Evolutionary conservation across 345 rosid species (phyloP).

Genomic region (Trapa bicornis): DNA sequence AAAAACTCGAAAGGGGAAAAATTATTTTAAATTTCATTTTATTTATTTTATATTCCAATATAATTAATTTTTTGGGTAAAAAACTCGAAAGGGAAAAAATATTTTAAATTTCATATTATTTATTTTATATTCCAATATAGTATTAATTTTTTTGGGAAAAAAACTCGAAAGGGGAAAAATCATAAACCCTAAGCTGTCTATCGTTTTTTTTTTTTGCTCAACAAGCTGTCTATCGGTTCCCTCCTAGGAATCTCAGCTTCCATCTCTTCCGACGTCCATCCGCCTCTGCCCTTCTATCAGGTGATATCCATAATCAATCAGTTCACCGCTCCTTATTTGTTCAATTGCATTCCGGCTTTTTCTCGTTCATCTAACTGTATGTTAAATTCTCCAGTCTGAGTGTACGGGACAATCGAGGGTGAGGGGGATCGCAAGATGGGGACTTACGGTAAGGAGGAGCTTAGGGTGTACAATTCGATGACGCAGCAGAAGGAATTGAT

Average conservation of each 20-base stretch:
- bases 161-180: not conserved
- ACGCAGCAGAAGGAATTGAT: slow-evolving; percentile 50
- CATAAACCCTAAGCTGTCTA: not conserved
- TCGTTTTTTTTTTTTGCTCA: not conserved
- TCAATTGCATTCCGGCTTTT: not conserved
- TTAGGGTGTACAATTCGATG: slow-evolving; percentile 60
- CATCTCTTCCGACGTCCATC: not conserved
- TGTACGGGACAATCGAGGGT: not conserved
- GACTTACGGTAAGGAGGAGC: slow-evolving; percentile 7
- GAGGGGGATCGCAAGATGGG: not conserved
- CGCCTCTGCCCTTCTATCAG: not conserved
- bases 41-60: no score
- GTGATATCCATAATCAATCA: not conserved
- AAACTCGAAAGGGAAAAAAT: no score
- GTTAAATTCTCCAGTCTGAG: not conserved
- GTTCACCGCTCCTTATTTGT: not conserved
- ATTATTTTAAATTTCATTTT: no score
- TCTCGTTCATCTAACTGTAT: not conserved
- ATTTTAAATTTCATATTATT: not conserved
- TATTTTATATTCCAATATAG: no score
- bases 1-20: no score
- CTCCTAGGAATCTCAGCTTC: not conserved
- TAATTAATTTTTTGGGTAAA: no score
- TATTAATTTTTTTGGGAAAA: no score
- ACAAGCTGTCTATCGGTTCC: no score